Conservation (phyloP, 805 yeast genomes). For the Komagataella mondaviorum region DNA sequence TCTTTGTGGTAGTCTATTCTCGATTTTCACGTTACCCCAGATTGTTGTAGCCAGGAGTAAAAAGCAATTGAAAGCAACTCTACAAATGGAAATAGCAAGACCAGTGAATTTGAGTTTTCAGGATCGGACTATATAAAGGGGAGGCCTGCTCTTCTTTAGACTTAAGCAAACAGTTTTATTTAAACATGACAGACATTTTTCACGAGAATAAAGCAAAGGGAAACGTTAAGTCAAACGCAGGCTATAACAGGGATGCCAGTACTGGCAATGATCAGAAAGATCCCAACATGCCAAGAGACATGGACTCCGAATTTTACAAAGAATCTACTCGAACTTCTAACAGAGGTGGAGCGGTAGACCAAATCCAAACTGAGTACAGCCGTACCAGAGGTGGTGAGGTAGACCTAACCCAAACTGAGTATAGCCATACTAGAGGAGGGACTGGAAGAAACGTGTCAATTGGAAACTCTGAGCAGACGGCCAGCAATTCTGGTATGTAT, state of each 20-base stretch:
- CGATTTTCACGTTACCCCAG: background rate
- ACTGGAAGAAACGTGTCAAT: background rate
- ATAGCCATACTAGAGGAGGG: background rate
- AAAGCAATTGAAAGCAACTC: background rate
- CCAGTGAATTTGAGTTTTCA: background rate
- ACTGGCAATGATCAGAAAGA: background rate
- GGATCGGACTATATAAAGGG: background rate
- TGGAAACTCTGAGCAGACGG: background rate
- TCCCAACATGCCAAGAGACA: background rate
- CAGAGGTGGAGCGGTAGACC: background rate
- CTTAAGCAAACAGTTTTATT: background rate
- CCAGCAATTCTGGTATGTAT: background rate
- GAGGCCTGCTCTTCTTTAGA: background rate
- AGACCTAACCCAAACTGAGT: background rate
- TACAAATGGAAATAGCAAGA: background rate
- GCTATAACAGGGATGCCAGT: background rate
- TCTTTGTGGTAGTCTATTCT: background rate
- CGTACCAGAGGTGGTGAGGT: background rate
- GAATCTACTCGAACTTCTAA: background rate
- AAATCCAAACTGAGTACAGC: background rate
- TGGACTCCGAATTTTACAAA: background rate
- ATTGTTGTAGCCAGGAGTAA: background rate
- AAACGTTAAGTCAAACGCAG: background rate
- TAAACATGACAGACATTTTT: background rate
- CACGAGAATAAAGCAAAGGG: background rate